These are phyloP conservation scores for Xylariaceae sp. DNA, from an alignment of 2,329 filamentous ascomycete genomes.

Conservation along the genomic window DNA sequence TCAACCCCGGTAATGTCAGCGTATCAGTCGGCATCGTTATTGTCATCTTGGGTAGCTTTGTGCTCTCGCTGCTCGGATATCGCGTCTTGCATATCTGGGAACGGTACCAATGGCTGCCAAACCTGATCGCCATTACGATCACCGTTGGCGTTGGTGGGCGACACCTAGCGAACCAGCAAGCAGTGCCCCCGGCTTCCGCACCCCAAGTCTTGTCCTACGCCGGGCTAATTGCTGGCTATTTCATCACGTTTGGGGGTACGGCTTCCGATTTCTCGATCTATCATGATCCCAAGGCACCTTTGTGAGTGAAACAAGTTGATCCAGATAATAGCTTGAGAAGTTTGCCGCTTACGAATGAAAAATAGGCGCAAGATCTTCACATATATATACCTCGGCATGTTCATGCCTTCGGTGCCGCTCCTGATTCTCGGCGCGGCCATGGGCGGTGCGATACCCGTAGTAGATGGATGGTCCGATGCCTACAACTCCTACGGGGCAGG, in stretches of 20 bases:
- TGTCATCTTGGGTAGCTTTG: slow-evolving; percentile 47
- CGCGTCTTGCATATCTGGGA: slow-evolving; percentile 51
- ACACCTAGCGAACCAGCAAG: slow-evolving; percentile 31
- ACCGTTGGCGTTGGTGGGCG: slow-evolving; percentile 51
- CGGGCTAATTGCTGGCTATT: slow-evolving; percentile 47
- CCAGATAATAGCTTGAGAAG: too few species aligned
- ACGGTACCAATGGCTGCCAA: slow-evolving; percentile 54
- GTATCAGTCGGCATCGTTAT: slow-evolving; percentile 56
- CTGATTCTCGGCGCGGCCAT: slow-evolving; percentile 37
- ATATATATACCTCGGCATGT: slow-evolving; percentile 50
- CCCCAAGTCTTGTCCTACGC: slow-evolving; percentile 39
- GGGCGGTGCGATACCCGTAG: slow-evolving; percentile 20
- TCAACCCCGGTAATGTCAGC: slow-evolving; percentile 43
- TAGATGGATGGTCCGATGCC: slow-evolving; percentile 19
- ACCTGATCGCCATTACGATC: slow-evolving; percentile 48
- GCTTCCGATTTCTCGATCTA: slow-evolving; percentile 58
- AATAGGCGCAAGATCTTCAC: slow-evolving; percentile 34
- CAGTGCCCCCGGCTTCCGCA: slow-evolving; percentile 18
- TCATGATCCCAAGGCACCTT: slow-evolving; percentile 37
- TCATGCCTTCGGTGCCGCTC: slow-evolving; percentile 46
- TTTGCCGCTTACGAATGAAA: not conserved
- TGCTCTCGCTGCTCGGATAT: slow-evolving; percentile 54
- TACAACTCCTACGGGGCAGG: slow-evolving; percentile 21
- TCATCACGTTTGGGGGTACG: slow-evolving; percentile 53
- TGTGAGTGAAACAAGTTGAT: slow-evolving; percentile 7